Evolutionary conservation across 371 early-diverging fungal species (phyloP).

Genomic region (Actinomucor elegans): DNA sequence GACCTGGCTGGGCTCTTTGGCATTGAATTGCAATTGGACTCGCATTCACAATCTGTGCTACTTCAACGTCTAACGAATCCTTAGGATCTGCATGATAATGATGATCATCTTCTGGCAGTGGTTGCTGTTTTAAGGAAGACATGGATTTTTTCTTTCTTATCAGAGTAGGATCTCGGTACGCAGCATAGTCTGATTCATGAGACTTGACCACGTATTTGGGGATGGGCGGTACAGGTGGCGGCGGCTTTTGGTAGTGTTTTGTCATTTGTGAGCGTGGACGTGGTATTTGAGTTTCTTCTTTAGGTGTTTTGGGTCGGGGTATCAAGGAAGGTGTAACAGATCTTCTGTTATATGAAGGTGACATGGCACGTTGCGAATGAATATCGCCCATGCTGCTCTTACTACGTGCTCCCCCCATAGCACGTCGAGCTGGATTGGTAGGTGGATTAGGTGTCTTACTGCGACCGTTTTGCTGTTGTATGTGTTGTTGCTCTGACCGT

Average conservation of each 20-base stretch:
- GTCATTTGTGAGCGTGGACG: slow-evolving; percentile 6
- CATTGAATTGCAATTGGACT: slow-evolving; percentile 53
- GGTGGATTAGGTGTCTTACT: slow-evolving; percentile 39
- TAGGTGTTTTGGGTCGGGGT: slow-evolving; percentile 49
- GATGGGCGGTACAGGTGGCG: slow-evolving; percentile 32
- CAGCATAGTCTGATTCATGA: background rate
- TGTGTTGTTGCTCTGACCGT: background rate
- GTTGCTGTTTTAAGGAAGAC: slow-evolving; percentile 11
- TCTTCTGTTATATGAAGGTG: slow-evolving; percentile 17
- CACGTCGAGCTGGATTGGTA: slow-evolving; percentile 8
- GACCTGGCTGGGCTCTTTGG: slow-evolving; percentile 40
- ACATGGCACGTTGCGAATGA: slow-evolving; percentile 3
- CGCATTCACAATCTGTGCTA: slow-evolving; percentile 55
- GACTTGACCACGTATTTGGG: slow-evolving; percentile 11
- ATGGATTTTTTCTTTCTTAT: slow-evolving; percentile 34
- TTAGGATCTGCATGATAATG: slow-evolving; percentile 45
- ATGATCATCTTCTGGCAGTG: slow-evolving; percentile 9
- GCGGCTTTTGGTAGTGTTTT: background rate
- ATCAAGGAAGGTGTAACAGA: slow-evolving; percentile 48
- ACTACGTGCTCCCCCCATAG: slow-evolving; percentile 14
- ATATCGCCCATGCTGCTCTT: slow-evolving; percentile 38
- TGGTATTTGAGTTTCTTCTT: slow-evolving; percentile 9
- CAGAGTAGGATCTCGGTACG: background rate
- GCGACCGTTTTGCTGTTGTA: slow-evolving; percentile 1
- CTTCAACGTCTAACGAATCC: slow-evolving; percentile 60